Conservation (phyloP, 2,329 filamentous ascomycete species). For the Penicillium sp. region DNA sequence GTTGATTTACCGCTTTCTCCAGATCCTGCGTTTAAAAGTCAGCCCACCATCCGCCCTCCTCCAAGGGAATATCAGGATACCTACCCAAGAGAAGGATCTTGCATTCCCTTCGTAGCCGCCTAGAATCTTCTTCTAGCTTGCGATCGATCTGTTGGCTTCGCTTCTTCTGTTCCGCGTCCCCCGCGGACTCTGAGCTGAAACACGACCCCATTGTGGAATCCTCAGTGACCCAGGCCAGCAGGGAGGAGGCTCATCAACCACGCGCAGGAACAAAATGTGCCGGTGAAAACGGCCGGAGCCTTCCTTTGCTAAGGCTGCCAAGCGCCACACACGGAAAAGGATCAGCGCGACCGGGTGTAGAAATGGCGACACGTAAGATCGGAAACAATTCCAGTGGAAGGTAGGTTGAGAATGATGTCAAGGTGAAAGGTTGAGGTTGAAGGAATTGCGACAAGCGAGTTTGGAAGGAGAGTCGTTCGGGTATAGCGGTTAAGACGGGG, state of each 20-base stretch:
- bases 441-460: conserved; percentile 10
- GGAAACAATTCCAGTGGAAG: background rate
- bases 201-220: conserved; percentile 74
- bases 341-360: conserved; percentile 1
- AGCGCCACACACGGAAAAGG: conserved; percentile 14
- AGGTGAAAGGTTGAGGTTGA: background rate
- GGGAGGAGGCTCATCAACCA: conserved; percentile 23
- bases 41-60: conserved; percentile 9
- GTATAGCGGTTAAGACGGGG: background rate
- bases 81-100: conserved; percentile 92
- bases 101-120: conserved; percentile 91
- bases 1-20: conserved; percentile 99
- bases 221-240: conserved; percentile 23
- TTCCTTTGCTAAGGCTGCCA: conserved; percentile 14
- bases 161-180: conserved; percentile 91
- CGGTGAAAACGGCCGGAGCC: conserved; percentile 24
- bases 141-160: conserved; percentile 94
- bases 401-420: background rate
- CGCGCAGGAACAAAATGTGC: conserved; percentile 28
- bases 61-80: conserved; percentile 5
- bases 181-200: conserved; percentile 76
- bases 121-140: conserved; percentile 89
- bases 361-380: conserved; percentile 1
- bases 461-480: conserved; percentile 5
- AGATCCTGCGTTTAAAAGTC: conserved; percentile 62